Base-by-base conservation (phyloP, 1,284 basidiomycete genomes). In the Laetiporus sulphureus region DNA sequence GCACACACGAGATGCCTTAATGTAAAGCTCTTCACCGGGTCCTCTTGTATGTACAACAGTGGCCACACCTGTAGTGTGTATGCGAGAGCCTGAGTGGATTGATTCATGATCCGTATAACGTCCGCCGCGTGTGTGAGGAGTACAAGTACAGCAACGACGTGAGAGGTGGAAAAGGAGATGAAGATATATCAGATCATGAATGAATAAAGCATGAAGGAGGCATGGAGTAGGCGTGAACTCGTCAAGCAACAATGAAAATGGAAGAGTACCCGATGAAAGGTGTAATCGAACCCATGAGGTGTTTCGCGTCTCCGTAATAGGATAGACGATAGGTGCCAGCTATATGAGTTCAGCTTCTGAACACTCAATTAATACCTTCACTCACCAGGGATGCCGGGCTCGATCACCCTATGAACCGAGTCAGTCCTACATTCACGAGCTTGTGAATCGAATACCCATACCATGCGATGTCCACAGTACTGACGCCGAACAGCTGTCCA, bases 301-400 rank as follows among this genome's bases (percentile, higher is more conserved):
- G 66, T 62, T 90, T 91, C 12, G 75, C 71, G 60, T 90, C 84
- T 8, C 86, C 88, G 47, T 75, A 78, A 60, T 90, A 91, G 34
- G 62, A 65, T 27, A 91, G 60, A 21, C 83, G 77, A 60, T 91
- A 91, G 8, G 70, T 76, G 23, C 81, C 82, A 31, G 72, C 80
- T 80, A 40, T 23, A 38, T 19, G 12, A 31, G 31, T 32, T 20
- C 22, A 23, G 2, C 29, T 32, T 22, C 40, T 21, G 33, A 18
- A 19, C 23, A n/a, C 27, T 22, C 10, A n/a, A 5, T 16, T 6
- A 24, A 7, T 32, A 30, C 7, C 22, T 16, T 46, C 15, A 55
- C 68, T 59, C 53, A 74, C 77, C 63, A 36, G 75, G 71, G 4
- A 81, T 83, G 24, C 68, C 72, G 16, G 60, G 53, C 57, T 86